Base-by-base conservation (phyloP, 2,329 filamentous ascomycete species). In the Aspergillus bombycis region DNA sequence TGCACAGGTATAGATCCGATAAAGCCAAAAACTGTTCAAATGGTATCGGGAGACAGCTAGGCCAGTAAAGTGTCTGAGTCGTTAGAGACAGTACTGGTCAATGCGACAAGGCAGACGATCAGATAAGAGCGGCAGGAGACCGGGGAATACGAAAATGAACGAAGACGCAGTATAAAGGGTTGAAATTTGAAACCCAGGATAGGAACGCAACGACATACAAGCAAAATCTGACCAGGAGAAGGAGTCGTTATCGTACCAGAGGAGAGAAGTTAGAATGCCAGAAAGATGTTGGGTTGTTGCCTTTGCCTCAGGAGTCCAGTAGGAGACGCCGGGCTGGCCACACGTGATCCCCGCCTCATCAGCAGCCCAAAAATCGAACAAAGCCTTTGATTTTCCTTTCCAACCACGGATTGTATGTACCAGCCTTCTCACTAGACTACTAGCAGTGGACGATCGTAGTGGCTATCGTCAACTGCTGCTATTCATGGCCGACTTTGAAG, bases 291-390 rank as follows among this genome's bases (percentile, higher is more conserved):
- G 34, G 23, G 19, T 32, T 43, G 46, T 30, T 60, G 57, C 23
- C 32, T 53, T 36, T 50, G 46, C 34, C 2, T 54, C 58, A 54
- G 34, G 58, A 60, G 58, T 60, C 21, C 26, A 21, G 52, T 38
- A 52, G 58, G 46, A 52, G 58, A 60, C 12, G 58, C 23, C 36
- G 38, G 38, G 52, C 11, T 55, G 30, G 48, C 30, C 6, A 48
- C 58, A 60, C 58, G 58, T 60, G 58, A 60, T 60, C n/a, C 19
- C 30, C 23, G 43, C 45, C 41, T 52, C 43, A 36, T 36, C 34
- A 7, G 34, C 34, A 5, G 34, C 34, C 34, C 14, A 36, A 46
- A 26, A 48, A 11, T 48, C 45, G 28, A 41, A 41, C 38, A 48
- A 23, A 14, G 12, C 23, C n/a, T 14, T 48, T 30, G 14, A 30